phyloP scores from a whole-genome alignment of 2,329 filamentous ascomycete species.

The Cladosporium sphaerospermum region DNA sequence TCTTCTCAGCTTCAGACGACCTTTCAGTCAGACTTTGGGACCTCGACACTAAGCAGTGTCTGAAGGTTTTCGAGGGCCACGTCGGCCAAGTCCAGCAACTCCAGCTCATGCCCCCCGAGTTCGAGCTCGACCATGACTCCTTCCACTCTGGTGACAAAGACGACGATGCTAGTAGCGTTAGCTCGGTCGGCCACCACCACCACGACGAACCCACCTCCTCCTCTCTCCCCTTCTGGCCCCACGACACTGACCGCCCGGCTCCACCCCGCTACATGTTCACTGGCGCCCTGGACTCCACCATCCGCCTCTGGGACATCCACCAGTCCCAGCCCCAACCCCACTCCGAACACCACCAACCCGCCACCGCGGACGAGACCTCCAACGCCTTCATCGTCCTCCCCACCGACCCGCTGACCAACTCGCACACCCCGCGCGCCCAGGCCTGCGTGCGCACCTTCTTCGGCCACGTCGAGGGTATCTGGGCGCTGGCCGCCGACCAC shows the following conservation, averaged over 20 bases:
- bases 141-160: slow-evolving; percentile 52
- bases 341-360: slow-evolving; percentile 12
- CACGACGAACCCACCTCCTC: slow-evolving; percentile 13
- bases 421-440: slow-evolving; percentile 27
- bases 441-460: slow-evolving; percentile 88
- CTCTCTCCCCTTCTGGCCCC: slow-evolving; percentile 49
- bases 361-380: not conserved
- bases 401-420: slow-evolving; percentile 30
- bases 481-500: slow-evolving; percentile 84
- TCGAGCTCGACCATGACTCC: slow-evolving; percentile 71
- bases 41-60: slow-evolving; percentile 72
- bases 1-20: slow-evolving; percentile 92
- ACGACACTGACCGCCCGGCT: slow-evolving; percentile 57
- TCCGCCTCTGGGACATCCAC: slow-evolving; percentile 82
- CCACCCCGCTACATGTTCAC: slow-evolving; percentile 91
- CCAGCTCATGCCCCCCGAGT: slow-evolving; percentile 74
- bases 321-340: slow-evolving; percentile 19
- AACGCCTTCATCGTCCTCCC: slow-evolving; percentile 23
- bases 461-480: slow-evolving; percentile 92
- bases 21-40: slow-evolving; percentile 90
- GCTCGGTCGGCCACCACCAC: slow-evolving; percentile 19
- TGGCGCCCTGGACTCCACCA: slow-evolving; percentile 82
- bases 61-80: slow-evolving; percentile 75
- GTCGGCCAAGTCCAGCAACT: slow-evolving; percentile 95
- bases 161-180: slow-evolving; percentile 31